Evolutionary conservation across 1,284 basidiomycete genomes (phyloP).

Genomic region (Rhodofomes roseus): DNA sequence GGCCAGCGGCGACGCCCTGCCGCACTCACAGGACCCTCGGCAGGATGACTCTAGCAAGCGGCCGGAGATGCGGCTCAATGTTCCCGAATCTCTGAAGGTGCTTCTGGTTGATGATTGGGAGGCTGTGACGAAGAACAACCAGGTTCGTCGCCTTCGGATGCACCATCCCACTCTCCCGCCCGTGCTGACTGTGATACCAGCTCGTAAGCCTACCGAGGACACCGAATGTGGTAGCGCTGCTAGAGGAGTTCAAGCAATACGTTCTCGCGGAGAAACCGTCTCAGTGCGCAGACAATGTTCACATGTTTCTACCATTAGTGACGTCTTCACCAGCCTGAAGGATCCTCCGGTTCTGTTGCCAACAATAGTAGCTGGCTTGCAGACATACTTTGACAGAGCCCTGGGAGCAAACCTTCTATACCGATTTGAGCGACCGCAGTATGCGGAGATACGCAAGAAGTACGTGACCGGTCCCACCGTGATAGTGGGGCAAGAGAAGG

Average conservation of each 20-base stretch:
- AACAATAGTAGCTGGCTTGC: constrained; percentile 87
- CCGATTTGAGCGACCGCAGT: constrained; percentile 92
- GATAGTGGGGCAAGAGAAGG: constrained; percentile 67
- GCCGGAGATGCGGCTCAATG: constrained; percentile 87
- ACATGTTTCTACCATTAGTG: neutral
- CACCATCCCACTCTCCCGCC: neutral
- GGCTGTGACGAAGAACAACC: constrained; percentile 91
- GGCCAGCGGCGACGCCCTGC: neutral
- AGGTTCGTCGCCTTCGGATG: constrained; percentile 42
- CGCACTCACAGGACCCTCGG: neutral
- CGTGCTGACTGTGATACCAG: constrained; percentile 34
- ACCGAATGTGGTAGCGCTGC: constrained; percentile 77
- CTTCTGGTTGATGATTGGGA: constrained; percentile 98
- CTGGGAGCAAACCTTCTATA: constrained; percentile 92
- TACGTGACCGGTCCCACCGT: constrained; percentile 74
- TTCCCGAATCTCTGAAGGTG: constrained; percentile 88
- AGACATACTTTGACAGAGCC: constrained; percentile 91
- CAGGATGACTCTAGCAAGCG: constrained; percentile 67
- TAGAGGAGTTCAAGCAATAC: constrained; percentile 77
- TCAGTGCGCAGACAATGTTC: constrained; percentile 34
- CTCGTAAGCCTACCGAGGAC: constrained; percentile 83
- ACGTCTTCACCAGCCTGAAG: constrained; percentile 44
- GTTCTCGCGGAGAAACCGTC: constrained; percentile 46
- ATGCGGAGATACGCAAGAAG: constrained; percentile 76
- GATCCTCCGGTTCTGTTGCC: constrained; percentile 61